Conservation (phyloP, 257 asterid species). For the Prunella vulgaris region DNA sequence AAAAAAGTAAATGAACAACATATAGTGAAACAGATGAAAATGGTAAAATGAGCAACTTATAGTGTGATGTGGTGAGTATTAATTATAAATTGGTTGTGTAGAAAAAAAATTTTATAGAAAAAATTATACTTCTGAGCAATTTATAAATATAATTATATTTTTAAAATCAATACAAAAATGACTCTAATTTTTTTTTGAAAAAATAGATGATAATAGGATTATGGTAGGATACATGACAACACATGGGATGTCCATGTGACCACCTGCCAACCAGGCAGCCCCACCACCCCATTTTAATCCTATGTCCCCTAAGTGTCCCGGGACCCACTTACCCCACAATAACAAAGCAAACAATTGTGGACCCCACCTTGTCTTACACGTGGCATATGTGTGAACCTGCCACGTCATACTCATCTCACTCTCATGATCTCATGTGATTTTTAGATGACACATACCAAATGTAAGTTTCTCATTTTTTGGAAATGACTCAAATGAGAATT, state of each 20-base stretch:
- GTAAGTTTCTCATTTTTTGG: background rate
- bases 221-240: slow-evolving; percentile 31
- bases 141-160: too few species aligned
- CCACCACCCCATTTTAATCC: slow-evolving; percentile 27
- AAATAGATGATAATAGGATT: slow-evolving; percentile 7
- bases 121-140: too few species aligned
- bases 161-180: too few species aligned
- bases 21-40: too few species aligned
- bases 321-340: slow-evolving; percentile 12
- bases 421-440: background rate
- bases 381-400: background rate
- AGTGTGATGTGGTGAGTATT: too few species aligned
- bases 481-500: background rate
- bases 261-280: slow-evolving; percentile 42
- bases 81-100: too few species aligned
- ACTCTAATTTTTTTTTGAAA: too few species aligned
- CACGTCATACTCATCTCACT: background rate
- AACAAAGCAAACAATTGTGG: background rate
- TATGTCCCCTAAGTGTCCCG: slow-evolving; percentile 10
- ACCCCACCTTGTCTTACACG: slow-evolving; percentile 11
- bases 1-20: too few species aligned
- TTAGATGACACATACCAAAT: background rate
- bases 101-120: too few species aligned
- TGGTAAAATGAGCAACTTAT: too few species aligned
- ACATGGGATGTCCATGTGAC: slow-evolving; percentile 47